Evolutionary conservation across 2,329 filamentous ascomycete species (phyloP).

Genomic region (Onygena corvina): DNA sequence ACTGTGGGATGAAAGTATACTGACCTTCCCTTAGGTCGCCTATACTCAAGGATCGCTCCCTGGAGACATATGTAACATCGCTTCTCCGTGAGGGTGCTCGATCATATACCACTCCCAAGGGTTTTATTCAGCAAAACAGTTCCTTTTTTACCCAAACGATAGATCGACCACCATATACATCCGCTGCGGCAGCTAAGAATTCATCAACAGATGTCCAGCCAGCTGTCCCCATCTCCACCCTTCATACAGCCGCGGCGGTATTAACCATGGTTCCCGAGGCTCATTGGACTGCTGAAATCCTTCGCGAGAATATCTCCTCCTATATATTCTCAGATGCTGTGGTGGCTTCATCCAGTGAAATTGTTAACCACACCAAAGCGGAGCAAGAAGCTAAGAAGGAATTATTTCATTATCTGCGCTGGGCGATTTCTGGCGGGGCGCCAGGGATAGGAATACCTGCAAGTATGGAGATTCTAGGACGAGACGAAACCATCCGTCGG

Average conservation of each 20-base stretch:
- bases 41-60: constrained; percentile 25
- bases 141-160: constrained; percentile 35
- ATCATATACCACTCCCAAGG: constrained; percentile 12
- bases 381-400: constrained; percentile 28
- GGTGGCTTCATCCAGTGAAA: constrained; percentile 1
- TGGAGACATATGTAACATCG: constrained; percentile 41
- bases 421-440: constrained; percentile 42
- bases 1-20: neutral
- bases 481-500: constrained; percentile 38
- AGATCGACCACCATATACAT: constrained; percentile 20
- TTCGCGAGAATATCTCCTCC: constrained; percentile 30
- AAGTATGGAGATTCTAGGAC: constrained; percentile 45
- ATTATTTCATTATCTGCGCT: constrained; percentile 45
- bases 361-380: constrained; percentile 20
- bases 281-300: constrained; percentile 32
- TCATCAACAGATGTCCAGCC: constrained; percentile 13
- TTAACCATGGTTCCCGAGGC: constrained; percentile 31
- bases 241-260: constrained; percentile 36
- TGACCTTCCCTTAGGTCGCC: constrained; percentile 18
- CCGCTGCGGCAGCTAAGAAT: constrained; percentile 11
- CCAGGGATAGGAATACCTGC: constrained; percentile 43
- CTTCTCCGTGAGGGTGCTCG: constrained; percentile 28
- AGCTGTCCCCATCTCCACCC: constrained; percentile 24
- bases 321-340: constrained; percentile 17
- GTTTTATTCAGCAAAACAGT: constrained; percentile 13